These are phyloP conservation scores for Aspergillus intermedius DNA, from an alignment of 2,329 filamentous ascomycete species.

Conservation along the genomic window DNA sequence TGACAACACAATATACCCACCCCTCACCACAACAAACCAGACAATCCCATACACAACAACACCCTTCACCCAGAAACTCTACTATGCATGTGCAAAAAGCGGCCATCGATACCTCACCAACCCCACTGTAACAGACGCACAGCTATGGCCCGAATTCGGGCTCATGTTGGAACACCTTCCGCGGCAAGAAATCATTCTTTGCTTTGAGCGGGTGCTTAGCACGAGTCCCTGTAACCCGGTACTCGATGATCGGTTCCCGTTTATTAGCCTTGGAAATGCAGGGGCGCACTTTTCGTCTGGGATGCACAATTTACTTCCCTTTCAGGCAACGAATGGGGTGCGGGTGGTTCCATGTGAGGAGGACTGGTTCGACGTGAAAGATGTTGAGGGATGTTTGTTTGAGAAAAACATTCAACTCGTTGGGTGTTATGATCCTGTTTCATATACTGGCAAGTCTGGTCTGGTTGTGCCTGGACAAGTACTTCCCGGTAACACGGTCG, in stretches of 20 bases:
- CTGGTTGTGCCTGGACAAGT: neutral
- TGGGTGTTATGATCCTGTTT: neutral
- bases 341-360: conserved; percentile 5
- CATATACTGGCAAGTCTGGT: neutral
- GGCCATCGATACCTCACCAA: conserved; percentile 7
- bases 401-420: conserved; percentile 4
- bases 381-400: conserved; percentile 13
- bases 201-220: conserved; percentile 12
- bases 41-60: conserved; percentile 9
- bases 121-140: conserved; percentile 2
- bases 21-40: neutral
- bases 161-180: conserved; percentile 6
- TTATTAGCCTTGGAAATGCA: conserved; percentile 10
- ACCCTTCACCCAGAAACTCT: conserved; percentile 10
- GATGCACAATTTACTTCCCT: conserved; percentile 1
- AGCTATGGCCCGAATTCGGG: conserved; percentile 8
- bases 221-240: conserved; percentile 9
- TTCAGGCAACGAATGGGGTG: conserved; percentile 9
- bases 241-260: conserved; percentile 9
- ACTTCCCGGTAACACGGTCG: neutral
- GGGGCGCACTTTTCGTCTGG: conserved; percentile 5
- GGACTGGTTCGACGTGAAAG: conserved; percentile 16
- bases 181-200: conserved; percentile 8
- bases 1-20: neutral
- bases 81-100: conserved; percentile 7